These are phyloP conservation scores for Thraustotheca clavata DNA, from an alignment of 352 stramenopile species.

Conservation along the genomic window DNA sequence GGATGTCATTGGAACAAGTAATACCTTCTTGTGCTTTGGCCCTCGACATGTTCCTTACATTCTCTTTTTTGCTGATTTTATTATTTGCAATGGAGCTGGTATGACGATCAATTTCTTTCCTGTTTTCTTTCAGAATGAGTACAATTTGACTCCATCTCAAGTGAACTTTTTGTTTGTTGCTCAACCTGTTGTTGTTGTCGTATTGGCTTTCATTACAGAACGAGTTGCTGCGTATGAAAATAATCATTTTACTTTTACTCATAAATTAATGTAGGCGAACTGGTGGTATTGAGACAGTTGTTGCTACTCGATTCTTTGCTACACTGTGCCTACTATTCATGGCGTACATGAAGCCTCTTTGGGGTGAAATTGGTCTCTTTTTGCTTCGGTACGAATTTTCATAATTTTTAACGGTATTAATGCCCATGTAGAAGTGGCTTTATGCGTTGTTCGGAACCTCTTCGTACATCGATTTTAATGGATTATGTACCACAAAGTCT, in stretches of 20 bases:
- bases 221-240: constrained; percentile 30
- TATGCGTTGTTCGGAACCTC: constrained; percentile 76
- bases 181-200: constrained; percentile 60
- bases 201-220: constrained; percentile 48
- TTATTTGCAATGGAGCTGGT: constrained; percentile 75
- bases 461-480: constrained; percentile 71
- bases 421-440: constrained; percentile 35
- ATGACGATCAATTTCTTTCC: constrained; percentile 85
- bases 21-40: constrained; percentile 50
- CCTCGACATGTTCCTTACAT: constrained; percentile 58
- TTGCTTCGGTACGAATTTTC: constrained; percentile 34
- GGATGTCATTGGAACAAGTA: not conserved
- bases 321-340: constrained; percentile 57
- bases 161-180: constrained; percentile 56
- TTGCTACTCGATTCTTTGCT: constrained; percentile 47
- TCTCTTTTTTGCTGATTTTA: constrained; percentile 66
- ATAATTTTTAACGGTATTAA: not conserved
- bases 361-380: constrained; percentile 57
- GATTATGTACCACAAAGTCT: constrained; percentile 67
- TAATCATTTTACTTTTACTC: not conserved
- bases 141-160: constrained; percentile 62
- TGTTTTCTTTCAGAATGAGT: constrained; percentile 75
- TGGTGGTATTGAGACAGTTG: constrained; percentile 68
- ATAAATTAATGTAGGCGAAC: constrained; percentile 17
- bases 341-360: constrained; percentile 44